Conservation (phyloP, 2,329 filamentous ascomycete genomes). For the Fusarium hostae region DNA sequence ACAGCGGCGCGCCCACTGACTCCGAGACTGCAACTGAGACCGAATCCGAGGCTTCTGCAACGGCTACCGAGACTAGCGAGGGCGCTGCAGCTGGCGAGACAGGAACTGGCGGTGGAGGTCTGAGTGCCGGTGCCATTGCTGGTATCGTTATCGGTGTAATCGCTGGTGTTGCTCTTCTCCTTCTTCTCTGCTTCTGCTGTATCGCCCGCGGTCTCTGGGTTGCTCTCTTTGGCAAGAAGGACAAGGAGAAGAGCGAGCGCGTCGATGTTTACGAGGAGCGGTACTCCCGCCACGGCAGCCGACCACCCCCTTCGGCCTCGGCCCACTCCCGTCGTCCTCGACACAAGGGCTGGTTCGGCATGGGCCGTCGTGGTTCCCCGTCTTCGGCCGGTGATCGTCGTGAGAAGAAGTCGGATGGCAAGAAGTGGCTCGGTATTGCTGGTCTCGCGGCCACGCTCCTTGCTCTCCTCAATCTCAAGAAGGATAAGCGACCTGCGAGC, state of each 20-base stretch:
- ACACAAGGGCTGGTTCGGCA: constrained; percentile 67
- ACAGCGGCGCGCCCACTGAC: constrained; percentile 60
- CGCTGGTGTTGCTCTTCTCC: constrained; percentile 72
- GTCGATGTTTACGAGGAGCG: constrained; percentile 73
- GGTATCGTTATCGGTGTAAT: constrained; percentile 83
- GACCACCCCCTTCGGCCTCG: constrained; percentile 48
- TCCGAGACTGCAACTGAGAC: constrained; percentile 61
- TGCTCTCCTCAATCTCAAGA: constrained; percentile 64
- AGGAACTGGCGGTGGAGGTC: constrained; percentile 54
- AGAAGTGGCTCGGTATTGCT: constrained; percentile 64
- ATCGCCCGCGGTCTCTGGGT: constrained; percentile 72
- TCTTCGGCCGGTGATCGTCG: constrained; percentile 54
- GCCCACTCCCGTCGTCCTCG: constrained; percentile 61
- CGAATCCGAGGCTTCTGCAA: constrained; percentile 63
- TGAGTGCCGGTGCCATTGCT: constrained; percentile 80
- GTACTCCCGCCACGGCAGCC: constrained; percentile 61
- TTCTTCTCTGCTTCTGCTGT: constrained; percentile 80
- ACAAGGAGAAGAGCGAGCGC: constrained; percentile 60
- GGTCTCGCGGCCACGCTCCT: constrained; percentile 63
- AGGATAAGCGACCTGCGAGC: constrained; percentile 59
- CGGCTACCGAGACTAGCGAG: constrained; percentile 59
- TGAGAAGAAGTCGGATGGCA: constrained; percentile 60
- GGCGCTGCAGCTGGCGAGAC: constrained; percentile 30
- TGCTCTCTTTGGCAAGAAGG: constrained; percentile 69
- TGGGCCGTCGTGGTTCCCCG: constrained; percentile 55